A percentile compares a stretch with the other conserved stretches of the same genome.
Evolutionary conservation across 345 rosid species (phyloP).

Genomic region (Salix dunnii): DNA sequence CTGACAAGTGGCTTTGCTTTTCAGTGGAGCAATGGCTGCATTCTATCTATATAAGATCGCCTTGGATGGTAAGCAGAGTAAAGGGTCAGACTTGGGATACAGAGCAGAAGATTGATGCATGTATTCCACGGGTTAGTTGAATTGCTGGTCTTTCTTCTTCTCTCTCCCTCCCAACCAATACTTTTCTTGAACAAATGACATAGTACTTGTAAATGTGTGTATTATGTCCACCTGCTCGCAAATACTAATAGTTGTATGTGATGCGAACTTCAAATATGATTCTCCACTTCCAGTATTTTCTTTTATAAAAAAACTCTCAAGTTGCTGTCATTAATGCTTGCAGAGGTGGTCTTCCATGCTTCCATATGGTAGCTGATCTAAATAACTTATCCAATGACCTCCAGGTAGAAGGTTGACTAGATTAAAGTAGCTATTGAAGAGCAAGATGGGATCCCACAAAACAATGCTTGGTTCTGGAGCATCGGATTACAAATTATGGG

Average conservation of each 20-base stretch:
- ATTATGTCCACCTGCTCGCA: too few species aligned
- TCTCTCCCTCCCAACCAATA: not conserved
- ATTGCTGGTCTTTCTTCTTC: not conserved
- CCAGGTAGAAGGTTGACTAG: not conserved
- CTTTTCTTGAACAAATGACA: not conserved
- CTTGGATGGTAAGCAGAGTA: conserved; percentile 26
- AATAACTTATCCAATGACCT: not conserved
- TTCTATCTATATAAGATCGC: conserved; percentile 64
- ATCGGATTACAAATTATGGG: not conserved
- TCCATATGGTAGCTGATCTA: not conserved
- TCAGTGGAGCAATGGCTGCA: conserved; percentile 71
- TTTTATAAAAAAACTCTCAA: not conserved
- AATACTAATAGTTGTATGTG: not conserved
- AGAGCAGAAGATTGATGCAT: conserved; percentile 36
- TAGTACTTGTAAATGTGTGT: too few species aligned
- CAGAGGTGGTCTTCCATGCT: not conserved
- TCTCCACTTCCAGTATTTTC: not conserved
- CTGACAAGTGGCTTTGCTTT: conserved; percentile 18
- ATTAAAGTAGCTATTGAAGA: conserved; percentile 2
- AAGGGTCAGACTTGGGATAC: conserved; percentile 35
- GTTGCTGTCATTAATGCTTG: not conserved
- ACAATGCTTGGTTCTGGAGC: not conserved
- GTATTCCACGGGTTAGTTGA: conserved; percentile 18
- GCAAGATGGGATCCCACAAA: not conserved
- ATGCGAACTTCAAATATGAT: not conserved